These are phyloP conservation scores for Nicotiana noctiflora DNA, from an alignment of 257 asterid species.

Conservation along the genomic window DNA sequence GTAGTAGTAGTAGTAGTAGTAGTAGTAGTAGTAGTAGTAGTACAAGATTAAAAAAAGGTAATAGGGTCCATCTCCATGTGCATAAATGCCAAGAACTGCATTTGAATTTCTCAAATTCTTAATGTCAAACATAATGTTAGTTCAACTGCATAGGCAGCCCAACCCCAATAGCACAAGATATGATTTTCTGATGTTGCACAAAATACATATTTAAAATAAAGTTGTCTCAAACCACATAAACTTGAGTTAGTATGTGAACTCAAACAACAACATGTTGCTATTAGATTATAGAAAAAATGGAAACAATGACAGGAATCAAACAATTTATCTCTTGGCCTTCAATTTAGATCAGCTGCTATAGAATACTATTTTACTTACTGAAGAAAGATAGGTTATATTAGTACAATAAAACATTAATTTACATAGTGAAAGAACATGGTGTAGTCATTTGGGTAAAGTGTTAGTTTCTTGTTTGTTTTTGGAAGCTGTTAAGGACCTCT, in stretches of 20 bases:
- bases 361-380: too few relatives aligned
- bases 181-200: not conserved
- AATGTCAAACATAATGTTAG: not conserved
- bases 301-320: not conserved
- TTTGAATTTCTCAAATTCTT: not conserved
- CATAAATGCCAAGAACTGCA: not conserved
- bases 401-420: too few relatives aligned
- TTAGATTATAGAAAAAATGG: not conserved
- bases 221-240: not conserved
- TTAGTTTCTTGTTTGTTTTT: too few relatives aligned
- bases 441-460: too few relatives aligned
- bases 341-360: too few relatives aligned
- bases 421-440: too few relatives aligned
- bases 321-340: not conserved
- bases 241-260: not conserved
- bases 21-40: not conserved
- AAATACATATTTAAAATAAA: not conserved
- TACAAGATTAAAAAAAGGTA: not conserved
- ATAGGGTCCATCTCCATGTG: not conserved
- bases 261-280: not conserved
- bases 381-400: too few relatives aligned
- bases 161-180: not conserved
- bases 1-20: too few relatives aligned
- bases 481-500: too few relatives aligned
- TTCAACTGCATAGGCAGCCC: not conserved